phyloP scores from a whole-genome alignment of 2,329 filamentous ascomycete genomes.

The Monilinia polystroma region DNA sequence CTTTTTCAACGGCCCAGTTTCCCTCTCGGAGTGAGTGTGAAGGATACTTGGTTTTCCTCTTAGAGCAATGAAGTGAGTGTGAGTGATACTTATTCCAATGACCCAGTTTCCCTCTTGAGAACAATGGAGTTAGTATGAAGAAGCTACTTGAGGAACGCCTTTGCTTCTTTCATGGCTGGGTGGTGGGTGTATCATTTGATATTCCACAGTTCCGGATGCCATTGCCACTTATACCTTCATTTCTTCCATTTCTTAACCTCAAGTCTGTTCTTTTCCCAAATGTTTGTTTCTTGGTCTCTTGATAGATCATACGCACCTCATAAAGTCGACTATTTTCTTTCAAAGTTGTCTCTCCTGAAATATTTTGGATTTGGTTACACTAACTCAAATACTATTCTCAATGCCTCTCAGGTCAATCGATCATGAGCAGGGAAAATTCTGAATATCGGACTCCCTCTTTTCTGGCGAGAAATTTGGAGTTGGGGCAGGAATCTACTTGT shows the following conservation, averaged over 20 bases:
- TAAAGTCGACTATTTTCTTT: neutral
- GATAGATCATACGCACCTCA: no score
- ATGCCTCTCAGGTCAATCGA: neutral
- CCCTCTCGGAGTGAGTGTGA: no score
- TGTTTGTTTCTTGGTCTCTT: neutral
- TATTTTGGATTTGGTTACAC: neutral
- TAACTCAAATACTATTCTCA: neutral
- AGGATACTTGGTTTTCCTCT: neutral
- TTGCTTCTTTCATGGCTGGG: neutral
- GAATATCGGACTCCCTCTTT: neutral
- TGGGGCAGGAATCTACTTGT: neutral
- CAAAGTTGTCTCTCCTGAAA: no score
- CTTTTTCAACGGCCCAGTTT: neutral
- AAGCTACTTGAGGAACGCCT: neutral
- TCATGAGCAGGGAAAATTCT: neutral
- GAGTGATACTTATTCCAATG: no score
- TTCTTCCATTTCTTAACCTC: neutral
- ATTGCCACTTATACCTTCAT: neutral
- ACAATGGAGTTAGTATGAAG: neutral
- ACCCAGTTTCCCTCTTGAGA: neutral
- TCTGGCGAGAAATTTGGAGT: neutral
- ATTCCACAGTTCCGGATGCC: neutral
- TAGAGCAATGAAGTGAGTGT: neutral
- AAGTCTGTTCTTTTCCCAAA: no score
- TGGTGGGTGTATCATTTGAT: neutral